Evolutionary conservation across 1,284 basidiomycete genomes (phyloP).

Genomic region (Puccinia coronata): DNA sequence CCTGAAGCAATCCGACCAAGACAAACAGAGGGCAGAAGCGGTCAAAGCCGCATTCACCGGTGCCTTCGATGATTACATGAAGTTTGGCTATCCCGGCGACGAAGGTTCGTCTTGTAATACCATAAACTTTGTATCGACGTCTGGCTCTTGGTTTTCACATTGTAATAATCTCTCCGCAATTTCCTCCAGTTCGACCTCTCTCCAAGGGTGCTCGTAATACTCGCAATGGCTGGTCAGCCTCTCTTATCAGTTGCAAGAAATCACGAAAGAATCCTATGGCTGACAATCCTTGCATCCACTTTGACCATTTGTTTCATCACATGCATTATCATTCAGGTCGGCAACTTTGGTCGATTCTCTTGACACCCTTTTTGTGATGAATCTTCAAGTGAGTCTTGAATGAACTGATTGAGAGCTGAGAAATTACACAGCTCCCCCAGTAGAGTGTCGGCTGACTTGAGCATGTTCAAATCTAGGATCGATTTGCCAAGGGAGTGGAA

Average conservation of each 20-base stretch:
- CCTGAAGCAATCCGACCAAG: slow-evolving; percentile 38
- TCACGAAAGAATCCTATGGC: background rate
- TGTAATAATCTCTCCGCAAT: background rate
- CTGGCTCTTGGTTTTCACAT: background rate
- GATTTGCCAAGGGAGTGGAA: slow-evolving; percentile 27
- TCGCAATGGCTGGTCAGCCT: slow-evolving; percentile 45
- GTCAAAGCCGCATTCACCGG: slow-evolving; percentile 20
- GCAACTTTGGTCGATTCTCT: slow-evolving; percentile 47
- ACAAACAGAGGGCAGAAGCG: slow-evolving; percentile 18
- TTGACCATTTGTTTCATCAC: no score
- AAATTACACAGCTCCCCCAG: background rate
- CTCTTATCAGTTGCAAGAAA: background rate
- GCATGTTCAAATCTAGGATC: background rate
- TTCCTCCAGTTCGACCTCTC: slow-evolving; percentile 30
- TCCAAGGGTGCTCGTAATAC: slow-evolving; percentile 32
- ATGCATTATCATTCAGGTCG: slow-evolving; percentile 21
- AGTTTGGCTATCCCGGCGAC: slow-evolving; percentile 31
- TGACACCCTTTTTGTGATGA: slow-evolving; percentile 44
- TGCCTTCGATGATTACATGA: slow-evolving; percentile 47
- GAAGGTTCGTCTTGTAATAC: slow-evolving; percentile 45
- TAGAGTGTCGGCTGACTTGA: background rate
- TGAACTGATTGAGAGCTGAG: background rate
- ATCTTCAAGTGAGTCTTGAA: slow-evolving; percentile 15
- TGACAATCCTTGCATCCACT: background rate
- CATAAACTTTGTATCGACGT: background rate